phyloP scores from a whole-genome alignment of 2,329 filamentous ascomycete species.

The Orbilia javanica region DNA sequence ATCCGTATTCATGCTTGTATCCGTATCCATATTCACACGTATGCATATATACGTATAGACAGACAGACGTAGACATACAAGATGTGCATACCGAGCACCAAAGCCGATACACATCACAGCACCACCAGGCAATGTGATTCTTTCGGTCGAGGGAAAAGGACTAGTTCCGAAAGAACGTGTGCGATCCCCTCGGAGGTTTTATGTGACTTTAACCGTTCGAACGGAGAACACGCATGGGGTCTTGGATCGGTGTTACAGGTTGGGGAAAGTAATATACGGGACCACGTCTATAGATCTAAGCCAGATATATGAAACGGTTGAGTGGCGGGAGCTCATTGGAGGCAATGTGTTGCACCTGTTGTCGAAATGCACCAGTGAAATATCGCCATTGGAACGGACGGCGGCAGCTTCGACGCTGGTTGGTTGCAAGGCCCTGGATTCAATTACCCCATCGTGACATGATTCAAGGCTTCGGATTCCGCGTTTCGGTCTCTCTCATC shows the following conservation, averaged over 20 bases:
- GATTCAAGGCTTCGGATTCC: constrained; percentile 15
- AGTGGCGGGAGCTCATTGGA: constrained; percentile 40
- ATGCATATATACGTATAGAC: background rate
- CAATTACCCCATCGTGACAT: constrained; percentile 48
- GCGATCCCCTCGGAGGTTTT: constrained; percentile 11
- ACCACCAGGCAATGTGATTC: background rate
- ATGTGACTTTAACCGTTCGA: constrained; percentile 1
- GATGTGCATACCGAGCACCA: constrained; percentile 5
- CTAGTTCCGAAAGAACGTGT: background rate
- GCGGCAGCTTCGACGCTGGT: constrained; percentile 25
- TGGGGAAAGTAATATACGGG: background rate
- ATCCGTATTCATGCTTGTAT: background rate
- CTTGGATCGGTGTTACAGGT: background rate
- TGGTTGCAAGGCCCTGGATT: constrained; percentile 8
- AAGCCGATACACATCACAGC: background rate
- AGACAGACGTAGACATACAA: background rate
- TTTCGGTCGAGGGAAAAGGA: background rate
- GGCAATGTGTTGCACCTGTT: constrained; percentile 47
- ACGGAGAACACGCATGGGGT: background rate
- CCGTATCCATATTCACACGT: background rate
- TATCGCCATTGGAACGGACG: constrained; percentile 35
- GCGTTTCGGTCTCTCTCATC: constrained; percentile 32
- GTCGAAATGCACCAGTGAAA: constrained; percentile 55
- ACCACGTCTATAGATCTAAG: constrained; percentile 18
- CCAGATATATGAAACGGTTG: constrained; percentile 27